Conservation (phyloP, 306 rosid species). For the Mimosa bimucronata region DNA sequence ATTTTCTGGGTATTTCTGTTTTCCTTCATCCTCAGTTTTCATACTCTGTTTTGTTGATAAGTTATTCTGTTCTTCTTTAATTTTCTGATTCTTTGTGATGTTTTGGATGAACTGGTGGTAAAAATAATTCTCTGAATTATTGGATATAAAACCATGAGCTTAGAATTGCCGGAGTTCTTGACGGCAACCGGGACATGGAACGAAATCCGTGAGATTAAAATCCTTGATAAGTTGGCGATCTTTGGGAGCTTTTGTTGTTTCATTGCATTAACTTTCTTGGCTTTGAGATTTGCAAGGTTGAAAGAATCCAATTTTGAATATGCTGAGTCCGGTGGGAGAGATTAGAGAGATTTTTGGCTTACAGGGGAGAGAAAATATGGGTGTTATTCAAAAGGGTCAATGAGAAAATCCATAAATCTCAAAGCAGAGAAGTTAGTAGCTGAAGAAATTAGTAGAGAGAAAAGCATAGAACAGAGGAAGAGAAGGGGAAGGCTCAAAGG, state of each 20-base stretch:
- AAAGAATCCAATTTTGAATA: constrained; percentile 57
- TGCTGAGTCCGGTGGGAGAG: not conserved
- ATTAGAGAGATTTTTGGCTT: not conserved
- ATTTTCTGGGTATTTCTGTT: not conserved
- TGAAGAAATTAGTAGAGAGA: constrained; percentile 41
- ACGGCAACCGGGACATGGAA: constrained; percentile 56
- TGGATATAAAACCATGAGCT: constrained; percentile 34
- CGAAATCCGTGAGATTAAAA: constrained; percentile 64
- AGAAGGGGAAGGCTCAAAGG: constrained; percentile 22
- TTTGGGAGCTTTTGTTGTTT: constrained; percentile 54
- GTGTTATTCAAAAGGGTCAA: constrained; percentile 51
- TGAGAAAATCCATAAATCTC: constrained; percentile 35
- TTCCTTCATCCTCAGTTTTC: not conserved
- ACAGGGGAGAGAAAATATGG: not conserved
- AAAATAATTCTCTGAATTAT: constrained; percentile 38
- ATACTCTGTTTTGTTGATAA: not conserved
- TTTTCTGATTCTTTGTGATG: too few species aligned
- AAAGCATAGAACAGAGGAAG: constrained; percentile 54
- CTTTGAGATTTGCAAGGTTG: constrained; percentile 59
- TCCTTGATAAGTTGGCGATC: constrained; percentile 55
- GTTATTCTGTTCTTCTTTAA: constrained; percentile 12
- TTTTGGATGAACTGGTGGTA: constrained; percentile 58
- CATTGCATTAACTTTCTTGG: constrained; percentile 71
- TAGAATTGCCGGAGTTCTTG: constrained; percentile 65
- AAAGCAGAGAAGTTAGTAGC: constrained; percentile 36